Percentiles rank a stretch among this genome's conserved stretches.
phyloP scores from a whole-genome alignment of 768 basidiomycete genomes.

The Dacryopinax spathularia region DNA sequence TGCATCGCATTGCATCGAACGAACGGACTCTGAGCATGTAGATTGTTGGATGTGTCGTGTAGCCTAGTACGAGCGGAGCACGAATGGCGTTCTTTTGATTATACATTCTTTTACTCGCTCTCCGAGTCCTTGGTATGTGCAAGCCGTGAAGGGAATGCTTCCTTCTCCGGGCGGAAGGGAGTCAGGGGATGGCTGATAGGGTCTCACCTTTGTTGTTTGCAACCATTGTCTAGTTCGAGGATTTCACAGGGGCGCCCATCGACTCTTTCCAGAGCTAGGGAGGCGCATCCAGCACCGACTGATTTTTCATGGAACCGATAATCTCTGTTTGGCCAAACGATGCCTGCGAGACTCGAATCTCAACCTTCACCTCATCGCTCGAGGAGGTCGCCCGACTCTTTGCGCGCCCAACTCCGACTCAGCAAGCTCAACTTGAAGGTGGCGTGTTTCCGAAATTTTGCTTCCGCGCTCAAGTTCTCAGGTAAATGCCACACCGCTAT shows the following conservation, averaged over 20 bases:
- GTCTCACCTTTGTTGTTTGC: no score
- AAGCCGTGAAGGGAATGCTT: neutral
- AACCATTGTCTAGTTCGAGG: neutral
- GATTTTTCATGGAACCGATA: no score
- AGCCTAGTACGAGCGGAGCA: neutral
- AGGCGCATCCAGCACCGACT: no score
- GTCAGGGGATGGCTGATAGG: neutral
- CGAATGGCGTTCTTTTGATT: neutral
- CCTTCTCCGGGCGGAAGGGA: neutral
- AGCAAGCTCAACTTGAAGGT: neutral
- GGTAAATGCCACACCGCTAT: no score
- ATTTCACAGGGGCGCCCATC: no score
- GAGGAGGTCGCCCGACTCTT: no score
- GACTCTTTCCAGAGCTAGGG: no score
- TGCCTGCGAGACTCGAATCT: no score
- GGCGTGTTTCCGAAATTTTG: neutral
- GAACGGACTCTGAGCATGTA: neutral
- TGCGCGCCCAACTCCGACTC: no score
- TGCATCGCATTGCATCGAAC: neutral
- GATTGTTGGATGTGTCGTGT: neutral
- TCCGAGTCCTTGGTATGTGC: no score
- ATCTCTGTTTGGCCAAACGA: no score
- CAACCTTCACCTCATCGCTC: no score
- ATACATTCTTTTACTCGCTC: neutral
- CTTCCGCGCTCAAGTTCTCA: conserved; percentile 1